Base-by-base conservation (phyloP, 2,329 filamentous ascomycete species). In the Colletotrichum eleusines region DNA sequence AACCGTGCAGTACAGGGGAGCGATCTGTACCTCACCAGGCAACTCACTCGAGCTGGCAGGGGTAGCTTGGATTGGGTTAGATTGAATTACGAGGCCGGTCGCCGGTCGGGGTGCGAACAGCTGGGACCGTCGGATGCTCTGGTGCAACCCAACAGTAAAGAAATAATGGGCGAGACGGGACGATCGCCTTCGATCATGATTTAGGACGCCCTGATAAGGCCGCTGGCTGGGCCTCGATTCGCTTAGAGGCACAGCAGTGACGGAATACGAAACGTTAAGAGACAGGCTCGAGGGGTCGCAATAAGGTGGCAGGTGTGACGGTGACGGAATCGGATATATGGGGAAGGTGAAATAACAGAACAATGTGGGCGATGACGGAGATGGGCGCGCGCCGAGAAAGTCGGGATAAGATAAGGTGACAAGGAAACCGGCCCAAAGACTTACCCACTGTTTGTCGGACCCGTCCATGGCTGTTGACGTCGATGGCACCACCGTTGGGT, bases 391-490 rank as follows among this genome's bases (percentile, higher is more conserved):
- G 42, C 8, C 12, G 20, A 35, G 26, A 20, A 38, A 42, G 28
- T 16, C 5, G 18, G 42, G 42, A 51, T 35, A 33, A 54, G 38
- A 48, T 35, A 44, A 35, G 38, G 48, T 42, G 42, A 38, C 14
- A 11, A n/a, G 35, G 38, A 61, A 61, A 61, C 69, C 50, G 53
- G 40, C 35, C 40, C 31, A 68, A 58, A 60, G 67, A 79, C 82
- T 76, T 79, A 87, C 84, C 84, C 85, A 86, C 73, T 85, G 80
- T 78, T 87, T 87, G 76, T 86, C 84, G 67, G 69, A 66, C 18
- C 76, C 74, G 65, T 77, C 76, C 73, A 62, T 60, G 57, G 62
- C 28, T 59, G 40, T 40, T 33, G 63, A 48, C 35, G 42, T 62
- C 12, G 26, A 53, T n/a, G 40, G 42, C 20, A 12, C 44, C 46